Percentiles rank a stretch among this genome's conserved stretches.
These are phyloP conservation scores for Quercus tomentella DNA, from an alignment of 331 rosid species.

Conservation along the genomic window DNA sequence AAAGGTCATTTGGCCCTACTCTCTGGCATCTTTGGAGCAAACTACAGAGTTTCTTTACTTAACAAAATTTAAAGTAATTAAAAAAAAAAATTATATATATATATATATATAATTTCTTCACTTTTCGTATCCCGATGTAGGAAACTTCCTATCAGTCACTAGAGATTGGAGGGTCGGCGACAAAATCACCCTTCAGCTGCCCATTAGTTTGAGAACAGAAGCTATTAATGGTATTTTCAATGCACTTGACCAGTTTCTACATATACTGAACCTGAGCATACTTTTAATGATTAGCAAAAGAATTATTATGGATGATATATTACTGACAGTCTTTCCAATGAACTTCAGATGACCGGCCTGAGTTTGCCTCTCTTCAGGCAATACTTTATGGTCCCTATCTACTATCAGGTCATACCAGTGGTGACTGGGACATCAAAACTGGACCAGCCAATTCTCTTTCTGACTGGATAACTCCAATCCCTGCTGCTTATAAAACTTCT, in stretches of 20 bases:
- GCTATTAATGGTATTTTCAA: conserved; percentile 50
- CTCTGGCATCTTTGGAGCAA: neutral
- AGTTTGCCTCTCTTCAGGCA: conserved; percentile 58
- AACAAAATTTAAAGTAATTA: neutral
- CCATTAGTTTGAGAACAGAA: conserved; percentile 63
- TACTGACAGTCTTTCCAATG: conserved; percentile 15
- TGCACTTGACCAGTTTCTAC: neutral
- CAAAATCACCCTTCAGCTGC: conserved; percentile 55
- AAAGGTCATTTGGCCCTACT: neutral
- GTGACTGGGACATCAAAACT: conserved; percentile 56
- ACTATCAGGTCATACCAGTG: conserved; percentile 57
- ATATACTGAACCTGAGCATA: neutral
- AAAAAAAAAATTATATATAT: neutral
- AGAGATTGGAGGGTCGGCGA: conserved; percentile 55
- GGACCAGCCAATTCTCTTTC: conserved; percentile 21
- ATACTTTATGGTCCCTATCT: conserved; percentile 82
- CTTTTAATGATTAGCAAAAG: neutral
- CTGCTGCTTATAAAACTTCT: conserved; percentile 35
- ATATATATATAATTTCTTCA: neutral
- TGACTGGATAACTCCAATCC: conserved; percentile 65
- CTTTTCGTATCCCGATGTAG: conserved; percentile 24
- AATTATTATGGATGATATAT: neutral
- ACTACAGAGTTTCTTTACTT: neutral
- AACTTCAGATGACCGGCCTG: conserved; percentile 73
- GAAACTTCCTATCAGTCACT: conserved; percentile 46